Conservation (phyloP, 2,329 filamentous ascomycete genomes). For the Xylariomycetidae sp. region DNA sequence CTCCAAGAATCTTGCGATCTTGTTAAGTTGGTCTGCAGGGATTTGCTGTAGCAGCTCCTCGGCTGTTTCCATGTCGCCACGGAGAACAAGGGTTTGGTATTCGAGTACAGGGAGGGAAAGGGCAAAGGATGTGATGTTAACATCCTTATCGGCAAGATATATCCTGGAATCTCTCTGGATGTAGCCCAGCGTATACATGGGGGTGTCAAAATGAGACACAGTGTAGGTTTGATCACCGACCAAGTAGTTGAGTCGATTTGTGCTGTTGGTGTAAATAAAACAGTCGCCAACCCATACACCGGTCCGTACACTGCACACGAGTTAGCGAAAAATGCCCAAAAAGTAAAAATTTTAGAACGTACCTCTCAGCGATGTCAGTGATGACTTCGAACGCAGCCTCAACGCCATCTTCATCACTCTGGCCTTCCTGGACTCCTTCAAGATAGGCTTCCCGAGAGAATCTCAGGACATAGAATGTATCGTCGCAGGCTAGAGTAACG, state of each 20-base stretch:
- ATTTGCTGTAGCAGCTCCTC: conserved; percentile 80
- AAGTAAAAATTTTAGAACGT: conserved; percentile 18
- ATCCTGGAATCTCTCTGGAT: conserved; percentile 92
- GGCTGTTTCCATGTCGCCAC: conserved; percentile 88
- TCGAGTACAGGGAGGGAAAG: conserved; percentile 91
- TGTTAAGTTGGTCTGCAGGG: conserved; percentile 91
- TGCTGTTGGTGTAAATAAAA: conserved; percentile 97
- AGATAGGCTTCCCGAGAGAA: conserved; percentile 88
- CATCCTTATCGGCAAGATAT: conserved; percentile 94
- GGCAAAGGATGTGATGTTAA: conserved; percentile 83
- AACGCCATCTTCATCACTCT: conserved; percentile 85
- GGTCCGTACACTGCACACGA: conserved; percentile 66
- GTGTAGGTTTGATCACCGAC: conserved; percentile 98
- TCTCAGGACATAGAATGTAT: conserved; percentile 89
- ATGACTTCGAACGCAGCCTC: conserved; percentile 95
- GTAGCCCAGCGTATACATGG: conserved; percentile 93
- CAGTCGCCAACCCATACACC: conserved; percentile 98
- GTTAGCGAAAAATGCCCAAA: conserved; percentile 16
- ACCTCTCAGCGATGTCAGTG: conserved; percentile 90
- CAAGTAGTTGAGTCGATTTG: conserved; percentile 94
- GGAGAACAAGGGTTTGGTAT: conserved; percentile 93
- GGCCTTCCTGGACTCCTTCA: conserved; percentile 74
- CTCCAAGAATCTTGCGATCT: conserved; percentile 95
- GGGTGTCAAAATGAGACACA: conserved; percentile 91
- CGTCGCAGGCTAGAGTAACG: conserved; percentile 87